Evolutionary conservation across 768 basidiomycete genomes (phyloP).

Genomic region (Leucogyrophana mollusca): DNA sequence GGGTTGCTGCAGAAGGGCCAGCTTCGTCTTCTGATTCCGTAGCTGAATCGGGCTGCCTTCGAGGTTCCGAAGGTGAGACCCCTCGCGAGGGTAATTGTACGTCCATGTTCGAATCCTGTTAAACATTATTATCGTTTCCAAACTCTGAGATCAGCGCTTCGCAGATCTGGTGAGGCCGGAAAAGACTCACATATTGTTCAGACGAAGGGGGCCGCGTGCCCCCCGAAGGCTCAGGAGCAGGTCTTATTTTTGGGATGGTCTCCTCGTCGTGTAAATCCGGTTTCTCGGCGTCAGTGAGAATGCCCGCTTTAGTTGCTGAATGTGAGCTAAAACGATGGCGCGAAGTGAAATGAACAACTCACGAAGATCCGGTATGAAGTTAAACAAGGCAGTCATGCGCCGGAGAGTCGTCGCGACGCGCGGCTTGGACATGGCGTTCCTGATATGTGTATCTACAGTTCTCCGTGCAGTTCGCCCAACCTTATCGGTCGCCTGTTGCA

Average conservation of each 20-base stretch:
- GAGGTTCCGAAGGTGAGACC: slow-evolving; percentile 11
- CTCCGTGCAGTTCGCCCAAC: slow-evolving; percentile 68
- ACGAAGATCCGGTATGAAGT: slow-evolving; percentile 67
- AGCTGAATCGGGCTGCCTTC: slow-evolving; percentile 21
- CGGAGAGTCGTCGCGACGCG: slow-evolving; percentile 64
- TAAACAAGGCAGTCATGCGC: slow-evolving; percentile 71
- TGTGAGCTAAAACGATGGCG: slow-evolving; percentile 5
- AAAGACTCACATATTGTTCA: slow-evolving; percentile 19
- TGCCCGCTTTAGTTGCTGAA: slow-evolving; percentile 41
- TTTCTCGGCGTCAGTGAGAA: slow-evolving; percentile 44
- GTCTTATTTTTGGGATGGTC: slow-evolving; percentile 13
- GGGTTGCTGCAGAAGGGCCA: slow-evolving; percentile 1
- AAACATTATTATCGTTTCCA: slow-evolving; percentile 3
- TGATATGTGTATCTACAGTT: slow-evolving; percentile 67
- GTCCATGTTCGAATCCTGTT: slow-evolving; percentile 5
- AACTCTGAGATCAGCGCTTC: slow-evolving; percentile 1
- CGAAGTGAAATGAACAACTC: slow-evolving; percentile 28
- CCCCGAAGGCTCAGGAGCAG: slow-evolving; percentile 4
- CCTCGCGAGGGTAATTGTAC: slow-evolving; percentile 3
- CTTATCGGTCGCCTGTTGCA: slow-evolving; percentile 62
- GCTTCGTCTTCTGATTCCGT: slow-evolving; percentile 25
- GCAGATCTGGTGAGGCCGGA: slow-evolving; percentile 1
- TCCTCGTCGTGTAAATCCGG: slow-evolving; percentile 39
- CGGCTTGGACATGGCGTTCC: slow-evolving; percentile 68
- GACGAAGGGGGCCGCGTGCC: slow-evolving; percentile 6